Base-by-base conservation (phyloP, 1,139 yeast genomes). In the Diutina neorugosa region DNA sequence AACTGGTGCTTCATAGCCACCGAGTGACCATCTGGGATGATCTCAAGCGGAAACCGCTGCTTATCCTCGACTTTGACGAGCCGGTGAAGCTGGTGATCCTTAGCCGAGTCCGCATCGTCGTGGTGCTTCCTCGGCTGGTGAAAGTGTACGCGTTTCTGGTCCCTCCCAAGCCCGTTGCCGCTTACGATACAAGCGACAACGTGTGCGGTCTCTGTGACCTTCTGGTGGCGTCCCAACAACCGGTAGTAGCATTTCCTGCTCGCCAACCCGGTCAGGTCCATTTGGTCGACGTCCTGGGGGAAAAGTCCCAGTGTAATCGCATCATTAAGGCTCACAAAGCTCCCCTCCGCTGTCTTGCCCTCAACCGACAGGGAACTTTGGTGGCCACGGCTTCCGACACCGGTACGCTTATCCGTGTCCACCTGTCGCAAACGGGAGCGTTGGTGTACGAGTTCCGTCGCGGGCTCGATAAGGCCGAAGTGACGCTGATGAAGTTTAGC, bases 11-110 rank as follows among this genome's bases (percentile, higher is more conserved):
- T 62, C 86, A 96, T 1, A 76, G 80, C 59, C 88, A 88, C 66
- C 86, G 86, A 63, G 74, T 85, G 52, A 77, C 89, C 40, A 84
- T 91, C 16, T 91, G 97, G 96, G 97, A 91, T 67, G 98, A 91
- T 64, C 67, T 88, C 57, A 86, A 88, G 65, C 77, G 86, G 53
- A 83, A 83, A 60, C 83, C 82, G 49, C 86, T 91, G n/a, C 72
- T 88, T 27, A 77, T 80, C 37, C 69, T 91, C 55, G 94, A 86
- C 64, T 89, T 90, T 62, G 75, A 78, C 70, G 78, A 83, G 51
- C 87, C 93, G 0, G 84, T 91, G 2, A 67, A 85, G 53, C 83
- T 86, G 60, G 90, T 88, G 4, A 73, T 86, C 52, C 68, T 91
- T 51, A 85, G 95, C 8, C 74, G 96, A 54, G 80, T 84, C 25